These are phyloP conservation scores for Dothistroma septosporum DNA, from an alignment of 2,329 filamentous ascomycete genomes.

Conservation along the genomic window DNA sequence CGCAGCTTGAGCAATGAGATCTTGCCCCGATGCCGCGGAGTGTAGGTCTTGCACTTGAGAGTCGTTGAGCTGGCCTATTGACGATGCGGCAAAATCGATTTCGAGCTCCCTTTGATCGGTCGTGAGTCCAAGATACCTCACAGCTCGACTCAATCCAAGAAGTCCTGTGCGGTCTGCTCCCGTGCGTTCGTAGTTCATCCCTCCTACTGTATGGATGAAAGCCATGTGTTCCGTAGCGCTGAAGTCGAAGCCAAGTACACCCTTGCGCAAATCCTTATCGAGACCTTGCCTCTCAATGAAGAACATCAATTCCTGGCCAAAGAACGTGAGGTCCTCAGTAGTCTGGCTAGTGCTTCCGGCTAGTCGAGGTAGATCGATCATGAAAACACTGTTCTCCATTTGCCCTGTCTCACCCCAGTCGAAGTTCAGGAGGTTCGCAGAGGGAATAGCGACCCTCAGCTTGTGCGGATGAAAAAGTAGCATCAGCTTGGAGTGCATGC, in stretches of 20 bases:
- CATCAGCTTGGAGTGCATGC: conserved; percentile 94
- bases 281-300: conserved; percentile 67
- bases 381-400: conserved; percentile 85
- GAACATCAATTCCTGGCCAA: conserved; percentile 69
- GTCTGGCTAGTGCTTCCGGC: conserved; percentile 25
- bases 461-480: conserved; percentile 72
- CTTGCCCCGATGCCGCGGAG: conserved; percentile 52
- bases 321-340: conserved; percentile 38
- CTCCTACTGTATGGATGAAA: conserved; percentile 74
- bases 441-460: conserved; percentile 77
- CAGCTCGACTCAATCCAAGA: conserved; percentile 65
- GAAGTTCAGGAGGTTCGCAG: conserved; percentile 76
- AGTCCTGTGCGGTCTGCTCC: conserved; percentile 60
- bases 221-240: conserved; percentile 64
- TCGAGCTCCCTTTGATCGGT: conserved; percentile 25
- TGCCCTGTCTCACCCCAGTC: conserved; percentile 85
- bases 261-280: conserved; percentile 60
- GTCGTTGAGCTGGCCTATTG: conserved; percentile 70
- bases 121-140: conserved; percentile 59
- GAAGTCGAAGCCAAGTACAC: conserved; percentile 78
- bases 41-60: conserved; percentile 61
- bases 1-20: conserved; percentile 23
- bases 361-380: conserved; percentile 81
- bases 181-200: conserved; percentile 32
- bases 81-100: conserved; percentile 71